Evolutionary conservation across 345 rosid genomes (phyloP), one percentile per base, ranked within the genome.

Genomic region (Arabis alpina): DNA sequence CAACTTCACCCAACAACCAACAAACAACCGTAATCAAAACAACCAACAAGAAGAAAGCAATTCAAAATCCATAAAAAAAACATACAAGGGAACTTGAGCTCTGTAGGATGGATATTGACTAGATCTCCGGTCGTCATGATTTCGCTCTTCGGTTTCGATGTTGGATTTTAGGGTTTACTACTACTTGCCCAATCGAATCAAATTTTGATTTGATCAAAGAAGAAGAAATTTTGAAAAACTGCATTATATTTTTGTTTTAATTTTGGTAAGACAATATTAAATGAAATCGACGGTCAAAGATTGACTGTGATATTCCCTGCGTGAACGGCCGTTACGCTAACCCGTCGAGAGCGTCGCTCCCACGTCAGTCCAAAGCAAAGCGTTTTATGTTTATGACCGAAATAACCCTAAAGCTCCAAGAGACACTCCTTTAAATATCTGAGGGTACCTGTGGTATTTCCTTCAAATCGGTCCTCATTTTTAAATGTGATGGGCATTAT

Each of bases 71-170:
- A n/a, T 12, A 1, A 8, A 14, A 13, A 39, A 14, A 41, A 77
- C 92, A 88, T 82, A 88, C 95, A 82, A 25, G 88, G 92, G 80
- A 91, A 87, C 74, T 91, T 88, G 66, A 91, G 92, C 76, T 88
- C 97, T 3, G 88, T 25, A 4, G 95, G 97, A 12, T 91, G 91
- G 58, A 91, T 74, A 68, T 60, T 82, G 71, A 91, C 79, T 40
- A 91, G 88, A 82, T 85, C 85, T 64, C 91, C 92, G 15, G 73
- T 67, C 64, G 58, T 78, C 88, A 89, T 85, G 74, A 50, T 19
- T 19, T 19, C 23, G 23, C 23, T 19, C 23, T 19, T 19, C 23
- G 23, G 1, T 19, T 19, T 19, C 23, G 32, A 28, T 28, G 32
- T 28, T 28, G 32, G 48, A 25, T 12, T 40, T 43, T 71, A 61